These are phyloP conservation scores for Aspergillus sp. DNA, from an alignment of 2,329 filamentous ascomycete genomes.

Conservation along the genomic window DNA sequence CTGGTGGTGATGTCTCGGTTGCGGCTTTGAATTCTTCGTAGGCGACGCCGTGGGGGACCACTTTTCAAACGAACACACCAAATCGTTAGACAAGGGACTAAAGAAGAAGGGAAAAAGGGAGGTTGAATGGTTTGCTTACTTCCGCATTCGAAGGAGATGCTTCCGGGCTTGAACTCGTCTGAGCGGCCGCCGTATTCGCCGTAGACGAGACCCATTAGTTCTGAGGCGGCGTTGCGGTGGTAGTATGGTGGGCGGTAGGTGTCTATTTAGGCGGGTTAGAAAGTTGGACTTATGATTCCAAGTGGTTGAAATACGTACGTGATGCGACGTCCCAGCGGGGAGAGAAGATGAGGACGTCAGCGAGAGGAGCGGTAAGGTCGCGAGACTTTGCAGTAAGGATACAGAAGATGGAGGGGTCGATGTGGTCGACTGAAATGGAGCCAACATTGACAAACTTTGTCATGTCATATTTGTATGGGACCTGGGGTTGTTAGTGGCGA, in stretches of 20 bases:
- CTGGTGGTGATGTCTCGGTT: slow-evolving; percentile 26
- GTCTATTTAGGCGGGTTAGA: slow-evolving; percentile 17
- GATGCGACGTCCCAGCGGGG: slow-evolving; percentile 42
- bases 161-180: slow-evolving; percentile 35
- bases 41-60: slow-evolving; percentile 38
- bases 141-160: slow-evolving; percentile 37
- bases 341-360: slow-evolving; percentile 43
- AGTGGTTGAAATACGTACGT: slow-evolving; percentile 29
- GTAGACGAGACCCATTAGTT: slow-evolving; percentile 41
- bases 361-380: slow-evolving; percentile 32
- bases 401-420: slow-evolving; percentile 43
- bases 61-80: slow-evolving; percentile 12
- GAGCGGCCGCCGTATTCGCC: slow-evolving; percentile 36
- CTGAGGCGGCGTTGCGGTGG: slow-evolving; percentile 42
- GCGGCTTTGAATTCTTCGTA: slow-evolving; percentile 37
- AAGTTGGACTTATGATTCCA: too few species aligned
- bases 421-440: slow-evolving; percentile 41
- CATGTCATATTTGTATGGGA: slow-evolving; percentile 44
- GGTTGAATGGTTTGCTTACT: slow-evolving; percentile 21
- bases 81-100: too few species aligned
- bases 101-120: too few species aligned
- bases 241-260: slow-evolving; percentile 45
- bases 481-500: slow-evolving; percentile 18
- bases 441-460: slow-evolving; percentile 43
- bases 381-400: slow-evolving; percentile 43